Evolutionary conservation across 331 rosid genomes (phyloP), one percentile per base, ranked within the genome.

Genomic region (Malus hybrid): DNA sequence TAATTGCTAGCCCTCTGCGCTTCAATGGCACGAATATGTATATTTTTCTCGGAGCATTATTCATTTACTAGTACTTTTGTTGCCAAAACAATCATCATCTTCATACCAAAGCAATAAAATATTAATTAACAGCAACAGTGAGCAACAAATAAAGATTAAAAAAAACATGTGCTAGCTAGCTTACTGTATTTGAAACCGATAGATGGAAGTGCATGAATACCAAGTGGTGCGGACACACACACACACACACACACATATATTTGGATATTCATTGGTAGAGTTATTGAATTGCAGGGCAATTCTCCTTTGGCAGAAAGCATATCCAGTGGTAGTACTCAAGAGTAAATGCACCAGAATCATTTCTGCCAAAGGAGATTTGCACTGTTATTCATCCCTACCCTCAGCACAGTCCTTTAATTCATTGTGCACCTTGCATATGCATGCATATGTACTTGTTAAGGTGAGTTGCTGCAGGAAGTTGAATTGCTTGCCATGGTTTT

Each of bases 301-400:
- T 88, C 90, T 88, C 90, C 93, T 81, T 86, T 86, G 90, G 93
- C 93, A 76, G 82, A 73, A 75, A 48, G 72, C 71, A n/a, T n/a
- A 56, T 55, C 32, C 27, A 70, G 74, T 44, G 59, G 7, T 1
- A 36, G 29, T 52, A 32, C 69, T 32, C 28, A 16, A 12, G 19
- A 61, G 19, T 39, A 77, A 68, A 74, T 31, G 70, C 69, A 73
- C 28, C 32, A 28, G 18, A 62, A 28, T n/a, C 68, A 31, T 44
- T 70, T 76, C 85, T 76, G 91, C 91, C 89, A 78, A 78, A 78
- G 88, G 90, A 89, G 87, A 76, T 67, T 78, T 75, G 79, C 91
- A 57, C 90, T 74, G 90, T 85, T 73, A 83, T 87, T 89, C 93
- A 78, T 76, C 82, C 67, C 87, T 75, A 87, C 87, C 78, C 67